Conservation (phyloP, 208 protist genomes). For the Acanthamoeba lenticulata region DNA sequence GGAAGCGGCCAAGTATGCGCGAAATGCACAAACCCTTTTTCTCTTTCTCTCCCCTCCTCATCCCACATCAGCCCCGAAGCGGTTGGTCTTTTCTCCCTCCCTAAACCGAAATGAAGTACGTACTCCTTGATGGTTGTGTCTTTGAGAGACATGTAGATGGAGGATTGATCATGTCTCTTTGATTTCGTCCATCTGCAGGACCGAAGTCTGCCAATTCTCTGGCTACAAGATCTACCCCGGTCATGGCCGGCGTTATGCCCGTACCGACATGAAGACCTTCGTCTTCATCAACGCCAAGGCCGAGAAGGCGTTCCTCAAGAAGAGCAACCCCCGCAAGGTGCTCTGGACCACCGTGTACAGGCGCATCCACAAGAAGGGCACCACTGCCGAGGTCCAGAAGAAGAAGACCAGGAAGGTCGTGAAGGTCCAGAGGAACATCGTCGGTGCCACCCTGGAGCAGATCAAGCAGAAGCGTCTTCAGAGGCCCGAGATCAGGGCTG, state of each 20-base stretch:
- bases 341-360: conserved; percentile 80
- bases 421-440: conserved; percentile 73
- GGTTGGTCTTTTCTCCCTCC: conserved; percentile 50
- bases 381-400: conserved; percentile 67
- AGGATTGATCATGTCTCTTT: conserved; percentile 31
- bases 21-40: neutral
- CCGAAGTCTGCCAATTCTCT: conserved; percentile 84
- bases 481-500: conserved; percentile 68
- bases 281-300: conserved; percentile 79
- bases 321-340: conserved; percentile 81
- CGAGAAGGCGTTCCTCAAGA: conserved; percentile 74
- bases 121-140: neutral
- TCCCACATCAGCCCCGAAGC: conserved; percentile 56
- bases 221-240: conserved; percentile 87
- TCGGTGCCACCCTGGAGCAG: conserved; percentile 80
- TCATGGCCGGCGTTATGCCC: conserved; percentile 81
- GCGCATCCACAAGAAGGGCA: conserved; percentile 82
- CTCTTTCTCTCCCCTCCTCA: conserved; percentile 63
- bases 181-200: conserved; percentile 69
- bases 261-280: conserved; percentile 79
- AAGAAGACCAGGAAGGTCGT: conserved; percentile 78
- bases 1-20: neutral
- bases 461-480: conserved; percentile 75
- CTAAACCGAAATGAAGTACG: conserved; percentile 52
- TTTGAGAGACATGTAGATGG: neutral